Evolutionary conservation across 495 filamentous ascomycete species (phyloP).

Genomic region (Penicillium silybi): DNA sequence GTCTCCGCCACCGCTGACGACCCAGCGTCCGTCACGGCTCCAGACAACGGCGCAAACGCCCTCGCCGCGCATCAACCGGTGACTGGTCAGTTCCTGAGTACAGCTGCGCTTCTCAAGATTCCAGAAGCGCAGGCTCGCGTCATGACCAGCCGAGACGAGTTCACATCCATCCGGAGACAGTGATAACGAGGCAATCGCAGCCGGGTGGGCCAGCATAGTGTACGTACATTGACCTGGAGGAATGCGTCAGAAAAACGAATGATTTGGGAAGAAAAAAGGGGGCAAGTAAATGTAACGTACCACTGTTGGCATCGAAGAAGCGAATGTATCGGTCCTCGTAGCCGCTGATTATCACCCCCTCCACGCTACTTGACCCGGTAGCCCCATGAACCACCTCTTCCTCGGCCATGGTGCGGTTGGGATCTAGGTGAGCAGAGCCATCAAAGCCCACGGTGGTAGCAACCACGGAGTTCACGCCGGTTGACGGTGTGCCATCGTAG

Average conservation of each 20-base stretch:
- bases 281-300: conserved; percentile 51
- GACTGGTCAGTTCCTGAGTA: conserved; percentile 87
- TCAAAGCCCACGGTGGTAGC: conserved; percentile 80
- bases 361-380: conserved; percentile 81
- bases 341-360: conserved; percentile 89
- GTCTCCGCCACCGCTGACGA: conserved; percentile 93
- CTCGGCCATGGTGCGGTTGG: conserved; percentile 55
- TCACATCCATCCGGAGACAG: conserved; percentile 90
- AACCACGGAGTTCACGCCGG: conserved; percentile 88
- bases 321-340: conserved; percentile 94
- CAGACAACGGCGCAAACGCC: conserved; percentile 90
- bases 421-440: conserved; percentile 60
- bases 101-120: conserved; percentile 91
- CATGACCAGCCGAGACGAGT: conserved; percentile 93
- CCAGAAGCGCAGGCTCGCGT: conserved; percentile 94
- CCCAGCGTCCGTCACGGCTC: conserved; percentile 91
- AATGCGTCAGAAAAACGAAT: conserved; percentile 28
- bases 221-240: conserved; percentile 95
- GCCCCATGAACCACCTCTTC: conserved; percentile 72
- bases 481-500: conserved; percentile 78
- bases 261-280: background rate
- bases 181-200: conserved; percentile 83
- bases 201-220: conserved; percentile 93
- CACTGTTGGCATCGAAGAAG: conserved; percentile 97
- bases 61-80: conserved; percentile 89